Evolutionary conservation across 2,329 filamentous ascomycete genomes (phyloP).

Genomic region (Macrophomina tecta): DNA sequence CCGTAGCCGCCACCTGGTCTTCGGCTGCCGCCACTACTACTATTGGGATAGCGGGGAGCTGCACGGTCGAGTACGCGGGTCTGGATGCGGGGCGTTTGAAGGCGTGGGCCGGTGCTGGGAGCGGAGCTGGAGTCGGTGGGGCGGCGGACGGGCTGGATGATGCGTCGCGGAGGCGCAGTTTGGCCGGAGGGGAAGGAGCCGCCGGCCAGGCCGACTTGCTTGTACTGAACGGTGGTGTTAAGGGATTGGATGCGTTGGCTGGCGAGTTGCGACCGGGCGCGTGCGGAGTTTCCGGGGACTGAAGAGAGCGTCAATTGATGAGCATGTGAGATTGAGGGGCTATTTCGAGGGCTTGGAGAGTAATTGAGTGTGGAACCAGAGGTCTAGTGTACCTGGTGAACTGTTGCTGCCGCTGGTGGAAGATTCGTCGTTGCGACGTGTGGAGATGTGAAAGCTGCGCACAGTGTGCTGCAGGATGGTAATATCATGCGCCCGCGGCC

Average conservation of each 20-base stretch:
- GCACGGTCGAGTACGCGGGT: background rate
- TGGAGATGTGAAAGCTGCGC: constrained; percentile 26
- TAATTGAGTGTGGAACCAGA: background rate
- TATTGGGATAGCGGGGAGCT: too few species aligned
- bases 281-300: constrained; percentile 9
- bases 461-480: constrained; percentile 6
- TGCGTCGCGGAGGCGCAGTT: background rate
- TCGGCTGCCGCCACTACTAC: too few species aligned
- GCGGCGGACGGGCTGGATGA: constrained; percentile 2
- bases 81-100: constrained; percentile 11
- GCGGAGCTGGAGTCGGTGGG: background rate
- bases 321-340: background rate
- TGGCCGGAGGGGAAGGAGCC: constrained; percentile 12
- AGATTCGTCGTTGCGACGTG: constrained; percentile 12
- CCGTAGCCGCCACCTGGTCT: too few species aligned
- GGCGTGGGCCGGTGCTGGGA: background rate
- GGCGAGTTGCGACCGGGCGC: constrained; percentile 18
- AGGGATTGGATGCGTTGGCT: constrained; percentile 9
- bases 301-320: background rate
- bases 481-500: constrained; percentile 1
- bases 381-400: background rate
- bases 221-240: background rate
- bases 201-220: constrained; percentile 3
- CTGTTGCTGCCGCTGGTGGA: constrained; percentile 3
- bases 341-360: background rate